These are phyloP conservation scores for Anthracocystis walkeri DNA, from an alignment of 1,284 basidiomycete species.

Conservation along the genomic window DNA sequence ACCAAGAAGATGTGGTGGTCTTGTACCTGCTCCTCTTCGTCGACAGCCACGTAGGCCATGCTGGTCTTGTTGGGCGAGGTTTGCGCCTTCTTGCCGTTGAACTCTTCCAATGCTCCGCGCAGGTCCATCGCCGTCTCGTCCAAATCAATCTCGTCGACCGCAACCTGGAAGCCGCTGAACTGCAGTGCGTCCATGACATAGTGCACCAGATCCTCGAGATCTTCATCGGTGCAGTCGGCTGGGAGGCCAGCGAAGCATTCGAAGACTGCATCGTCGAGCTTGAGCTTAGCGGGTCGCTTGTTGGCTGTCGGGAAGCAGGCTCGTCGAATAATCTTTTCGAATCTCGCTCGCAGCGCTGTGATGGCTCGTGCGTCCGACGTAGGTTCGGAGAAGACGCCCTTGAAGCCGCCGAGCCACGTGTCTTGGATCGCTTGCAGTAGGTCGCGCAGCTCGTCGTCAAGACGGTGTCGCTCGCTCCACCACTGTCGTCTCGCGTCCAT, in stretches of 20 bases:
- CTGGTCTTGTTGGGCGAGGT: conserved; percentile 39
- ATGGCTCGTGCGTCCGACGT: conserved; percentile 26
- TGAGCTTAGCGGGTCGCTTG: conserved; percentile 71
- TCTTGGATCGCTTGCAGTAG: conserved; percentile 89
- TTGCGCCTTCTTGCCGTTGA: conserved; percentile 40
- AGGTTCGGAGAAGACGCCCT: conserved; percentile 70
- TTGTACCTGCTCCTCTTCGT: conserved; percentile 70
- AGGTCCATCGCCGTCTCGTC: conserved; percentile 76
- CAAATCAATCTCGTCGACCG: conserved; percentile 91
- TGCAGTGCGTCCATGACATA: conserved; percentile 94
- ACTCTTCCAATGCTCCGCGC: conserved; percentile 60
- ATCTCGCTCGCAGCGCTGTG: conserved; percentile 37
- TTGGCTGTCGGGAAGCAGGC: conserved; percentile 73
- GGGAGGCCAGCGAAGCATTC: conserved; percentile 86
- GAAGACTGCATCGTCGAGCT: conserved; percentile 79
- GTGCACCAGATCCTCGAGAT: conserved; percentile 92
- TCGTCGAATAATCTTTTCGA: conserved; percentile 48
- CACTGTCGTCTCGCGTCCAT: conserved; percentile 77
- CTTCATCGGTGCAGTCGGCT: conserved; percentile 83
- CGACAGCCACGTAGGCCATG: conserved; percentile 33
- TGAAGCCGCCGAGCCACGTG: conserved; percentile 97
- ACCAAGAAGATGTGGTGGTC: conserved; percentile 90
- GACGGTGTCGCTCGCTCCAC: conserved; percentile 83
- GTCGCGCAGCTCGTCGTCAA: conserved; percentile 82
- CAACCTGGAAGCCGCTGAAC: conserved; percentile 88